Evolutionary conservation across 352 stramenopile species (phyloP).

Genomic region (Peronospora belbahrii): DNA sequence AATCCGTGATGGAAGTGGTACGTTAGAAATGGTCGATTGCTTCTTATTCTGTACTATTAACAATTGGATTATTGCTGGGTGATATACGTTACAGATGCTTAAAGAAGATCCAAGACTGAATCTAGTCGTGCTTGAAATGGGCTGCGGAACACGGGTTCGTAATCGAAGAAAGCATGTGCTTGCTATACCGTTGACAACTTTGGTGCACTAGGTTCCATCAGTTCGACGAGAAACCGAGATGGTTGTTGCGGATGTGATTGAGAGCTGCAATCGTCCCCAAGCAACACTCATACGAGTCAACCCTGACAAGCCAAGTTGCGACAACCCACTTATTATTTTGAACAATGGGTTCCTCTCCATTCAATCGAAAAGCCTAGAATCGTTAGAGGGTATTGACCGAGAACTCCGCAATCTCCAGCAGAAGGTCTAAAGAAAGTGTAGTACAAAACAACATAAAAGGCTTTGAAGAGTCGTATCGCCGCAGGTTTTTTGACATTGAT

Average conservation of each 20-base stretch:
- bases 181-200: neutral
- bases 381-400: constrained; percentile 49
- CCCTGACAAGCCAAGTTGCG: constrained; percentile 50
- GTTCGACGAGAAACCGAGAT: constrained; percentile 75
- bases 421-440: constrained; percentile 1
- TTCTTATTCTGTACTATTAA: neutral
- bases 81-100: constrained; percentile 41
- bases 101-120: constrained; percentile 46
- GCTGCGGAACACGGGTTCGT: constrained; percentile 62
- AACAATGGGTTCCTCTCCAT: constrained; percentile 46
- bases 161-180: neutral
- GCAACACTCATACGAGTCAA: constrained; percentile 72
- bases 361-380: constrained; percentile 37
- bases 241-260: constrained; percentile 67
- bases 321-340: constrained; percentile 37
- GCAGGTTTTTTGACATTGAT: constrained; percentile 23
- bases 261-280: constrained; percentile 40
- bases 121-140: constrained; percentile 78
- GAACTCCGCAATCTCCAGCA: constrained; percentile 15
- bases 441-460: no score
- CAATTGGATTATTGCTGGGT: neutral
- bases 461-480: constrained; percentile 13
- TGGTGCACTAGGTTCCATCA: constrained; percentile 49
- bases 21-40: neutral
- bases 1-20: constrained; percentile 69